Base-by-base conservation (phyloP, 2,329 filamentous ascomycete genomes). In the Plectosphaerella plurivora region DNA sequence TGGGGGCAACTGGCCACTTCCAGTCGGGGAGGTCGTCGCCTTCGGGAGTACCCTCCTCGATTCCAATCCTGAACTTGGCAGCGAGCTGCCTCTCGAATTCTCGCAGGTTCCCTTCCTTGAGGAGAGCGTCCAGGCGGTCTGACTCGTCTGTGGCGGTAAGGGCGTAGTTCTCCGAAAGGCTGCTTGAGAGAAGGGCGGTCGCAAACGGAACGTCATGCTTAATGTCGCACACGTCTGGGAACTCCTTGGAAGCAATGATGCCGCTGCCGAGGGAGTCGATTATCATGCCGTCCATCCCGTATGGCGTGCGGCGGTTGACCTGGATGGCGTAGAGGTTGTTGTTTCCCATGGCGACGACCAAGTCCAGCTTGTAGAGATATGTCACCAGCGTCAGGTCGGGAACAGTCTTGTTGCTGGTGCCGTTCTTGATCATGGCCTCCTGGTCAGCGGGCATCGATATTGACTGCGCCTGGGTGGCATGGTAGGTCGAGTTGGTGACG, bases 231-330 rank as follows among this genome's bases (percentile, higher is more conserved):
- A 25, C 47, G 45, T 12, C 55, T 9, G 28, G 28, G 28, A 33
- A 33, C 28, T 33, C 48, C 44, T 55, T 55, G 8, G 53, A 53
- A 9, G 28, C 28, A 8, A 33, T 33, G 28, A 55, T 71, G 3
- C 86, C 87, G 54, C 85, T 85, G 2, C 87, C 86, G 51, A 92
- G 82, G 0, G 88, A 87, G 63, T 92, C 87, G 35, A 89, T 86
- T 24, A 92, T 71, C 8, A 89, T 73, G 9, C 86, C 85, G 49
- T 82, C 78, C 56, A 75, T 79, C 53, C 74, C 73, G n/a, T 79
- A 74, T 45, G 69, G 72, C 60, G 77, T 77, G 1, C 82, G 83
- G 2, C 79, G 78, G 61, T 87, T 82, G n/a, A 87, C 71, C 61
- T 91, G 87, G 49, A 91, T 75, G 1, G 83, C 87, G 15, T 90